Conservation (phyloP, 2,329 filamentous ascomycete genomes). For the Neonectria hederae region DNA sequence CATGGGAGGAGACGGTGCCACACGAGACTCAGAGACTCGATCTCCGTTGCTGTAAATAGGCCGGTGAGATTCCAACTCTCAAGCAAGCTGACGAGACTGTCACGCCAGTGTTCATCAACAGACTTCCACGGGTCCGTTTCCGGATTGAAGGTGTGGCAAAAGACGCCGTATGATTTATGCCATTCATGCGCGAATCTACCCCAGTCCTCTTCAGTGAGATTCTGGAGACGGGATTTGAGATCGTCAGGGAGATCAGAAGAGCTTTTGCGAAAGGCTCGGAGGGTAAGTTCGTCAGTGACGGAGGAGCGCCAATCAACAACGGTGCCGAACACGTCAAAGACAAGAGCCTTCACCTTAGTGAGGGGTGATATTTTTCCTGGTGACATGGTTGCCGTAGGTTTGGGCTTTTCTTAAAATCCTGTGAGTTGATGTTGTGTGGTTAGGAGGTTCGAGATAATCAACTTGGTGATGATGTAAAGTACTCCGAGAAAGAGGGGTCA, state of each 20-base stretch:
- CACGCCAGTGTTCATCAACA: slow-evolving; percentile 76
- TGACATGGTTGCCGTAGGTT: slow-evolving; percentile 36
- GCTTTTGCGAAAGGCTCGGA: slow-evolving; percentile 58
- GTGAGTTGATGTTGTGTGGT: neutral
- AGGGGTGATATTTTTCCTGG: slow-evolving; percentile 41
- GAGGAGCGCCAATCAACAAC: slow-evolving; percentile 81
- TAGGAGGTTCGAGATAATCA: neutral
- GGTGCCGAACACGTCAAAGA: slow-evolving; percentile 84
- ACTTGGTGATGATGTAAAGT: neutral
- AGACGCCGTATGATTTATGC: slow-evolving; percentile 70
- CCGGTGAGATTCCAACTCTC: slow-evolving; percentile 62
- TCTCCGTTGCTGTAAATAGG: slow-evolving; percentile 70
- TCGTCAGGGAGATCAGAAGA: slow-evolving; percentile 58
- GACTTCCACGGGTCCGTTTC: slow-evolving; percentile 67
- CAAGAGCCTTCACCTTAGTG: slow-evolving; percentile 63
- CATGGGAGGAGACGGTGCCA: slow-evolving; percentile 81
- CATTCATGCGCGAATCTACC: slow-evolving; percentile 74
- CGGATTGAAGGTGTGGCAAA: slow-evolving; percentile 64
- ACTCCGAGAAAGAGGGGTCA: slow-evolving; percentile 18
- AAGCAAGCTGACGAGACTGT: slow-evolving; percentile 69
- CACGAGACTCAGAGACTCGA: slow-evolving; percentile 69
- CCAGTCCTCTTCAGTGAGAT: slow-evolving; percentile 69
- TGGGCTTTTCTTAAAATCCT: neutral
- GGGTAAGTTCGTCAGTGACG: slow-evolving; percentile 67
- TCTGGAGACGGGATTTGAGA: slow-evolving; percentile 58